Base-by-base conservation (phyloP, 495 filamentous ascomycete genomes). In the Corynascus novoguineensis region DNA sequence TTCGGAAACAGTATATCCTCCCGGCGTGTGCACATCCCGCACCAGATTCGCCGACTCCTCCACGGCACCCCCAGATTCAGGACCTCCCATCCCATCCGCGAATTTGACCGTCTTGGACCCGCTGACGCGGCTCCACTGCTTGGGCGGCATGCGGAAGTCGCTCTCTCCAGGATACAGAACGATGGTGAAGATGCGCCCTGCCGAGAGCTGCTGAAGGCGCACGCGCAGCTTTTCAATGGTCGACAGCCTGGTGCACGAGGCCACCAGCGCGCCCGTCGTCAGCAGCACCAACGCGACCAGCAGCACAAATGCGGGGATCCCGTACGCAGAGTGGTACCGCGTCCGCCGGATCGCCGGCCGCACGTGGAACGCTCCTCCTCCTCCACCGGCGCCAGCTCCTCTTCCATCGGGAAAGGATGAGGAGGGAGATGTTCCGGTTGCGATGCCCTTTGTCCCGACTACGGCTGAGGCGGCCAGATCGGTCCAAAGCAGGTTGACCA, bases 401-500 rank as follows among this genome's bases (percentile, higher is more conserved):
- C 40, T 54, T 62, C 7, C 34, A 38, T 11, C 17, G 51, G 11
- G 49, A n/a, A n/a, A n/a, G n/a, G n/a, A n/a, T n/a, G n/a, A n/a
- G n/a, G n/a, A n/a, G n/a, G n/a, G n/a, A n/a, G n/a, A n/a, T n/a
- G n/a, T n/a, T n/a, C 55, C 8, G 28, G 31, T 27, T 10, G 44
- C 7, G 24, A 37, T 25, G 19, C 54, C 54, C 27, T 50, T 57
- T 4, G 45, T 76, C 0, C 75, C 74, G 2, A 75, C 64, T 0
- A 75, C 64, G 0, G 63, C 61, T 41, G 67, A 67, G 8, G 75
- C 70, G 0, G 71, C 62, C 3, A 68, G 27, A 47, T 79, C 74
- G 0, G 75, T 75, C 67, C 68, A 78, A 29, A 77, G 67, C 0
- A 75, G 63, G 45, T 78, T 72, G 4, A 71, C 45, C 35, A 78